Conservation (phyloP, 768 basidiomycete species). For the Boletus rex-veris region DNA sequence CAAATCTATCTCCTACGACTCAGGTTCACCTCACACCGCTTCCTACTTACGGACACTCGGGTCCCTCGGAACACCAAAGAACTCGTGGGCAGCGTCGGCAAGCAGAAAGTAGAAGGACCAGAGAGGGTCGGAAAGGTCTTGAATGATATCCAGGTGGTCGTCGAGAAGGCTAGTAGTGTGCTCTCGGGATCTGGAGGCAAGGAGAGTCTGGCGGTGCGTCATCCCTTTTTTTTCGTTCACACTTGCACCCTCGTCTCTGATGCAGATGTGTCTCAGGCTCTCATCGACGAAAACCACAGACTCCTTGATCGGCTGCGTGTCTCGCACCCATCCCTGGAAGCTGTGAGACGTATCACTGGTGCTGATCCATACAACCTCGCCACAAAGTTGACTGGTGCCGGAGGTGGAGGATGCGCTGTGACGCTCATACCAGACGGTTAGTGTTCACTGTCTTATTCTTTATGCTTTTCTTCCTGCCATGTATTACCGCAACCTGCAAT, state of each 20-base stretch:
- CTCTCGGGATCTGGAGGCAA: conserved; percentile 51
- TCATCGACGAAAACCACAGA: conserved; percentile 87
- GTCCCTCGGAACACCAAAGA: conserved; percentile 93
- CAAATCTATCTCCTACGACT: not conserved
- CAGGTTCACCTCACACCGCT: conserved; percentile 87
- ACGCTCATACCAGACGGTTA: conserved; percentile 91
- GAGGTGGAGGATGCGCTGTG: conserved; percentile 97
- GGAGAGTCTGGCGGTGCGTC: conserved; percentile 52
- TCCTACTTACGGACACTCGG: conserved; percentile 90
- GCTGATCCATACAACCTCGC: conserved; percentile 63
- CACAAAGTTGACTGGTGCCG: conserved; percentile 97
- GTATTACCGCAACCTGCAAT: not conserved
- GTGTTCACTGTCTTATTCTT: conserved; percentile 21
- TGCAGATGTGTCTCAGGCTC: conserved; percentile 41
- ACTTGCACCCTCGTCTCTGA: not conserved
- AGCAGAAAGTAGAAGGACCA: conserved; percentile 78
- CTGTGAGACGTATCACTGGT: conserved; percentile 68
- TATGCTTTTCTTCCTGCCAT: not conserved
- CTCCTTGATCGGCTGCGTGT: conserved; percentile 85
- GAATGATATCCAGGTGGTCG: conserved; percentile 77
- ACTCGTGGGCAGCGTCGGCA: conserved; percentile 85
- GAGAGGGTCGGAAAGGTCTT: conserved; percentile 76
- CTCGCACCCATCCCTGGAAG: conserved; percentile 85
- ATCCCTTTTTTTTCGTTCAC: not conserved
- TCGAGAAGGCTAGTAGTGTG: conserved; percentile 72